Evolutionary conservation across 495 filamentous ascomycete species (phyloP).

Genomic region (Lepraria neglecta): DNA sequence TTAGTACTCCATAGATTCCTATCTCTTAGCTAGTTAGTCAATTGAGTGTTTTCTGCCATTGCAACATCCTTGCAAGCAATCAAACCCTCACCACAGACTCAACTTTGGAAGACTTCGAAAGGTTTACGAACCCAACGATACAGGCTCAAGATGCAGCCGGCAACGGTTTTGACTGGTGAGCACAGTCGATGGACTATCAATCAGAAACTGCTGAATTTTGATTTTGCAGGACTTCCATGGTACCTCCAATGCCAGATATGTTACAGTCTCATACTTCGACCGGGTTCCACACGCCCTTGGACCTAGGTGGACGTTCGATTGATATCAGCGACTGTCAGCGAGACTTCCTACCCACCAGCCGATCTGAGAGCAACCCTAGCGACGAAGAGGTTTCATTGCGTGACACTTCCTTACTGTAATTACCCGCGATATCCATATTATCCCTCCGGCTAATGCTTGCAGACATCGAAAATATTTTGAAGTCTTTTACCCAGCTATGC

Average conservation of each 20-base stretch:
- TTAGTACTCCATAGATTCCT: too few species aligned
- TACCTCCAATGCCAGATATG: background rate
- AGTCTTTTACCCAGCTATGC: slow-evolving; percentile 5
- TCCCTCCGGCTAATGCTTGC: background rate
- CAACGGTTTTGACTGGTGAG: slow-evolving; percentile 1
- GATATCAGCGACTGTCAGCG: background rate
- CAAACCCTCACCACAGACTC: background rate
- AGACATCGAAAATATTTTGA: slow-evolving; percentile 2
- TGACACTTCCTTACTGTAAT: background rate
- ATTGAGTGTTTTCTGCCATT: too few species aligned
- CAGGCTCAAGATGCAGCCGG: slow-evolving; percentile 5
- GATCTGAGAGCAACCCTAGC: slow-evolving; percentile 1
- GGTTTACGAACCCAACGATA: slow-evolving; percentile 6
- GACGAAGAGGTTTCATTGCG: slow-evolving; percentile 2
- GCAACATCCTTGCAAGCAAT: too few species aligned
- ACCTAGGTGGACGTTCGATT: slow-evolving; percentile 2
- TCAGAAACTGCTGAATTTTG: background rate
- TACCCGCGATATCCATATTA: background rate
- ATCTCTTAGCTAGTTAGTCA: too few species aligned
- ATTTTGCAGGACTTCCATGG: slow-evolving; percentile 1
- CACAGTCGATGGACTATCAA: background rate
- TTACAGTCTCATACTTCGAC: slow-evolving; percentile 2
- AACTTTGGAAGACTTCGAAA: slow-evolving; percentile 8
- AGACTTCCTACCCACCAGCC: slow-evolving; percentile 4
- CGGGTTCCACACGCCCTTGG: slow-evolving; percentile 1